Percentiles rank a stretch among this genome's conserved stretches.
phyloP scores from a whole-genome alignment of 768 basidiomycete species.

The Naganishia kalamii region DNA sequence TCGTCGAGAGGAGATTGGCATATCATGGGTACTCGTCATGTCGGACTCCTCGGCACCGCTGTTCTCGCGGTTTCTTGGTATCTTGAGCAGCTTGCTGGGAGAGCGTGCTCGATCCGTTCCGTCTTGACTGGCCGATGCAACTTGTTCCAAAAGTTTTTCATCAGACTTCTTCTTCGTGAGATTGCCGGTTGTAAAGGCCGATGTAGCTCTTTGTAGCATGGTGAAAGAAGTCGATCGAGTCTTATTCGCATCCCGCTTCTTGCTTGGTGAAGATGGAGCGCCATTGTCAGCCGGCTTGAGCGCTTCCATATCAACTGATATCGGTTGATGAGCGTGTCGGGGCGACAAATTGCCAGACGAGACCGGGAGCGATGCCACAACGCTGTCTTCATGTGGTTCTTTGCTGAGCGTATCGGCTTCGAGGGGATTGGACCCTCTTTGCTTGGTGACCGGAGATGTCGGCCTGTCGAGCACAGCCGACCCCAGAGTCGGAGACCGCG shows the following conservation, averaged over 20 bases:
- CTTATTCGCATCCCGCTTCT: slow-evolving; percentile 55
- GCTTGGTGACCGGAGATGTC: too few relatives aligned
- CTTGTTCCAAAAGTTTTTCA: slow-evolving; percentile 56
- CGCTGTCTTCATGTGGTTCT: too few relatives aligned
- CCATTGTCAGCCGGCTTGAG: slow-evolving; percentile 12
- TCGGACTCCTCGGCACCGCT: slow-evolving; percentile 2
- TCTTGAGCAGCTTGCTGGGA: slow-evolving; percentile 38
- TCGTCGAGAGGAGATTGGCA: neutral
- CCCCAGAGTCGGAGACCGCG: neutral
- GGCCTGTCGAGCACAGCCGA: neutral
- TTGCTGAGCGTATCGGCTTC: too few relatives aligned
- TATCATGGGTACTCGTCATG: neutral
- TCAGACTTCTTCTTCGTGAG: slow-evolving; percentile 77
- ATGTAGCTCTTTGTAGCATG: slow-evolving; percentile 92
- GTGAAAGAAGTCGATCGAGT: slow-evolving; percentile 79
- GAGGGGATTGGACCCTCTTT: too few relatives aligned
- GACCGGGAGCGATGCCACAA: too few relatives aligned
- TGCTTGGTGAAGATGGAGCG: slow-evolving; percentile 11
- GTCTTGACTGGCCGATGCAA: slow-evolving; percentile 13
- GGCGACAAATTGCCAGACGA: too few relatives aligned
- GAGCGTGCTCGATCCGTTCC: slow-evolving; percentile 27
- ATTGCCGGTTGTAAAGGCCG: slow-evolving; percentile 55
- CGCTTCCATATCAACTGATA: neutral
- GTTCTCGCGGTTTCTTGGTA: slow-evolving; percentile 23
- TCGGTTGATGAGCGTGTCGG: neutral